phyloP scores from a whole-genome alignment of 2,329 filamentous ascomycete species.

The Paramyrothecium roridum region DNA sequence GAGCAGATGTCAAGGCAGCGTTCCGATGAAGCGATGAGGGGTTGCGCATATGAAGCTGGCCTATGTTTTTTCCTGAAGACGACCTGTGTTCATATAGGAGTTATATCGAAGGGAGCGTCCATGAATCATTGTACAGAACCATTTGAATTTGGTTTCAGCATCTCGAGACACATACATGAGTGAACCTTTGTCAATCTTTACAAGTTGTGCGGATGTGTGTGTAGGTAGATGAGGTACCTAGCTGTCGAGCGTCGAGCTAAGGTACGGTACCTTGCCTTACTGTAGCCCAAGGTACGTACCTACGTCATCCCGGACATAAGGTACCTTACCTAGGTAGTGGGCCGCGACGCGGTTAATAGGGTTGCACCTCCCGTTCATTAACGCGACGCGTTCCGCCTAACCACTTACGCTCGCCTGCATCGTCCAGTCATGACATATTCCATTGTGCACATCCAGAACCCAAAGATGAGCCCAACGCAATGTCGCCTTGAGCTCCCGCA shows the following conservation, averaged over 20 bases:
- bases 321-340: neutral
- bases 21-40: conserved; percentile 33
- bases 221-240: no score
- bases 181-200: no score
- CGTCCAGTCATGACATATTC: neutral
- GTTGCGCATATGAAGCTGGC: neutral
- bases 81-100: neutral
- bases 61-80: neutral
- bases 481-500: neutral
- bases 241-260: no score
- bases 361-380: conserved; percentile 6
- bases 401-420: conserved; percentile 1
- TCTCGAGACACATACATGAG: neutral
- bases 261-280: no score
- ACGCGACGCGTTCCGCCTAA: conserved; percentile 17
- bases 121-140: neutral
- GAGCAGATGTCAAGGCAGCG: conserved; percentile 58
- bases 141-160: no score
- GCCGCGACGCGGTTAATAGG: neutral
- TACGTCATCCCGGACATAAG: neutral
- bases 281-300: no score
- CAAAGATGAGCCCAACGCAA: neutral
- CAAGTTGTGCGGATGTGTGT: no score
- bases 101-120: neutral
- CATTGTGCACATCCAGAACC: neutral